Conservation (phyloP, 2,329 filamentous ascomycete genomes). For the Pseudogymnoascus sp. region DNA sequence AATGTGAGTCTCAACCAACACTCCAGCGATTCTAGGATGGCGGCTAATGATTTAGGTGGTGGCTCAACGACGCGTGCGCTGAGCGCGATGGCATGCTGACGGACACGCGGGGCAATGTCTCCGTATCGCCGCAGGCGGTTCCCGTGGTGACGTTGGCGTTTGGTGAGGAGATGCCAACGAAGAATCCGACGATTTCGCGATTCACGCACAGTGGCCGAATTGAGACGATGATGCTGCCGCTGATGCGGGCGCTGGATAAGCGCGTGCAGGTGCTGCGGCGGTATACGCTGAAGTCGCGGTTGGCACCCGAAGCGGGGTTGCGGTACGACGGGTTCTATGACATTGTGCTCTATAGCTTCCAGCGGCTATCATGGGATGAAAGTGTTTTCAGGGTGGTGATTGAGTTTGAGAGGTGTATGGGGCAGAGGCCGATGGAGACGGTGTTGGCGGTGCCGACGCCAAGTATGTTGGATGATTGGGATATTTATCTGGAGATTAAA, state of each 20-base stretch:
- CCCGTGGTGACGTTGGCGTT: constrained; percentile 43
- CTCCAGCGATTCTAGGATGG: background rate
- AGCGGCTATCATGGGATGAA: background rate
- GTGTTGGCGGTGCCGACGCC: constrained; percentile 41
- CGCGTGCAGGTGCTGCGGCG: constrained; percentile 46
- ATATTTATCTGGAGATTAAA: constrained; percentile 40
- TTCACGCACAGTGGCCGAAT: constrained; percentile 40
- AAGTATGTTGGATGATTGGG: constrained; percentile 50
- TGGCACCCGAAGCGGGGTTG: constrained; percentile 44
- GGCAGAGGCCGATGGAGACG: constrained; percentile 36
- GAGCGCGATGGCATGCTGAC: constrained; percentile 47
- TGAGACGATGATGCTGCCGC: constrained; percentile 39
- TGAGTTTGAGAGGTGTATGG: constrained; percentile 37
- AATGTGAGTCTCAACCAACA: constrained; percentile 33
- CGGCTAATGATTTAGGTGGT: constrained; percentile 40
- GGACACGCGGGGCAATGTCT: constrained; percentile 36
- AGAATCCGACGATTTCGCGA: constrained; percentile 28
- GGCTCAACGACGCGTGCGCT: constrained; percentile 48
- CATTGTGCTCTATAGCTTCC: background rate
- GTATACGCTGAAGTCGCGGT: constrained; percentile 40
- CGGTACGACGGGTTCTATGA: constrained; percentile 52
- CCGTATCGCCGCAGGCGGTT: constrained; percentile 37
- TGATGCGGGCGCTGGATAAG: constrained; percentile 42
- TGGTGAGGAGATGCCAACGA: constrained; percentile 40
- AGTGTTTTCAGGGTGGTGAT: constrained; percentile 23